Evolutionary conservation across 495 filamentous ascomycete species (phyloP).

Genomic region (Daldinia grandis): DNA sequence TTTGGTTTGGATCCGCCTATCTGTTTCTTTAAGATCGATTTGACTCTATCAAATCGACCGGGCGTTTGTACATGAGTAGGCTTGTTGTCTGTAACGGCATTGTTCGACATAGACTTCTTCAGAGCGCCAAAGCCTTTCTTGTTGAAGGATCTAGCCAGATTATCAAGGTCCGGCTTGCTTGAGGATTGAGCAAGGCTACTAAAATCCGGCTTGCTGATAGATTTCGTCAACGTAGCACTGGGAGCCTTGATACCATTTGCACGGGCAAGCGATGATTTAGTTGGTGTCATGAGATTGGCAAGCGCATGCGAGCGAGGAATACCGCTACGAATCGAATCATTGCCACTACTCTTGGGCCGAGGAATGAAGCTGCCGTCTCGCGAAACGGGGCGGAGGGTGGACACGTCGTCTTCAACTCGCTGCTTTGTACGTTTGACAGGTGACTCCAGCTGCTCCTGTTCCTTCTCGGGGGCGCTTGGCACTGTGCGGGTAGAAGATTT

Average conservation of each 20-base stretch:
- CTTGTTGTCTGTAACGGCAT: slow-evolving; percentile 13
- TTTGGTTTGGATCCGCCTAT: slow-evolving; percentile 47
- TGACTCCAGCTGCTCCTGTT: slow-evolving; percentile 46
- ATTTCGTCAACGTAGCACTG: slow-evolving; percentile 44
- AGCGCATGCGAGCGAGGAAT: slow-evolving; percentile 55
- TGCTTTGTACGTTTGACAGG: slow-evolving; percentile 73
- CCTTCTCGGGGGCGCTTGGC: slow-evolving; percentile 23
- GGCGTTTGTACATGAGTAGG: slow-evolving; percentile 49
- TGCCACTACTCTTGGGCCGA: slow-evolving; percentile 52
- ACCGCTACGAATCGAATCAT: slow-evolving; percentile 41
- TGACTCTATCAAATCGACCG: slow-evolving; percentile 58
- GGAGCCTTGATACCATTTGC: slow-evolving; percentile 65
- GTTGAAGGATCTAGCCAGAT: slow-evolving; percentile 34
- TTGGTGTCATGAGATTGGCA: slow-evolving; percentile 74
- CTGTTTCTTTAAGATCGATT: slow-evolving; percentile 58
- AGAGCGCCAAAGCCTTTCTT: slow-evolving; percentile 42
- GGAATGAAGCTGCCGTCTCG: slow-evolving; percentile 58
- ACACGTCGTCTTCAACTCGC: slow-evolving; percentile 64
- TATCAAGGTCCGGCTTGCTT: slow-evolving; percentile 43
- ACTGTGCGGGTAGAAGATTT: slow-evolving; percentile 30
- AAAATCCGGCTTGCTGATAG: slow-evolving; percentile 48
- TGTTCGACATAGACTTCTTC: slow-evolving; percentile 20
- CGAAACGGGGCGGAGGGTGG: slow-evolving; percentile 61
- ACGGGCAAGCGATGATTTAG: slow-evolving; percentile 78
- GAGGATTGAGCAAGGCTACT: slow-evolving; percentile 49